Conservation (phyloP, 1,284 basidiomycete genomes). For the Uromyces viciae-fabae region DNA sequence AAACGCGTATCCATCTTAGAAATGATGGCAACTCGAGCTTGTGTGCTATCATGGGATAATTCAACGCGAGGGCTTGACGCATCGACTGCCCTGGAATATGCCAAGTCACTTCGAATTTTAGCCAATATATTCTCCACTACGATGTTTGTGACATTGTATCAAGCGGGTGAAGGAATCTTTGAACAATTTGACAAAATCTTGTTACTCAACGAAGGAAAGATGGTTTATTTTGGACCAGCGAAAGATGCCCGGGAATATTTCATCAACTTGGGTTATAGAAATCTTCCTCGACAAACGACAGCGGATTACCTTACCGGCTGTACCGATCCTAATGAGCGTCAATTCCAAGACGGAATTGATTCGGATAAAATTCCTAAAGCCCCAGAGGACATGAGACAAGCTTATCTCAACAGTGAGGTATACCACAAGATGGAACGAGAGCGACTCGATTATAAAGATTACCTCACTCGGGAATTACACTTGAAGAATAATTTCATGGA, state of each 20-base stretch:
- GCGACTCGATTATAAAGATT: slow-evolving; percentile 64
- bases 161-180: slow-evolving; percentile 60
- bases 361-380: slow-evolving; percentile 67
- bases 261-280: slow-evolving; percentile 58
- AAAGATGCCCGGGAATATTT: slow-evolving; percentile 73
- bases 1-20: slow-evolving; percentile 66
- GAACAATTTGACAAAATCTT: slow-evolving; percentile 69
- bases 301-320: slow-evolving; percentile 71
- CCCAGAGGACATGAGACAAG: slow-evolving; percentile 68
- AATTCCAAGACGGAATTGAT: slow-evolving; percentile 69
- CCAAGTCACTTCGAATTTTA: slow-evolving; percentile 61
- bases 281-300: slow-evolving; percentile 68
- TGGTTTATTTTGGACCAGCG: slow-evolving; percentile 75
- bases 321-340: slow-evolving; percentile 74
- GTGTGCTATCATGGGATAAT: slow-evolving; percentile 58
- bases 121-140: slow-evolving; percentile 62
- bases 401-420: slow-evolving; percentile 64
- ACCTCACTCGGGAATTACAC: slow-evolving; percentile 64
- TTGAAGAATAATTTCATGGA: slow-evolving; percentile 28
- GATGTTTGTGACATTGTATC: slow-evolving; percentile 58
- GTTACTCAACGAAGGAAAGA: slow-evolving; percentile 70
- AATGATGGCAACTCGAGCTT: slow-evolving; percentile 59
- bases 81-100: slow-evolving; percentile 63
- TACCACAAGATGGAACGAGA: slow-evolving; percentile 60
- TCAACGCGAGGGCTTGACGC: slow-evolving; percentile 74